Conservation (phyloP, 2,329 filamentous ascomycete species). For the Ascosphaera acerosa region DNA sequence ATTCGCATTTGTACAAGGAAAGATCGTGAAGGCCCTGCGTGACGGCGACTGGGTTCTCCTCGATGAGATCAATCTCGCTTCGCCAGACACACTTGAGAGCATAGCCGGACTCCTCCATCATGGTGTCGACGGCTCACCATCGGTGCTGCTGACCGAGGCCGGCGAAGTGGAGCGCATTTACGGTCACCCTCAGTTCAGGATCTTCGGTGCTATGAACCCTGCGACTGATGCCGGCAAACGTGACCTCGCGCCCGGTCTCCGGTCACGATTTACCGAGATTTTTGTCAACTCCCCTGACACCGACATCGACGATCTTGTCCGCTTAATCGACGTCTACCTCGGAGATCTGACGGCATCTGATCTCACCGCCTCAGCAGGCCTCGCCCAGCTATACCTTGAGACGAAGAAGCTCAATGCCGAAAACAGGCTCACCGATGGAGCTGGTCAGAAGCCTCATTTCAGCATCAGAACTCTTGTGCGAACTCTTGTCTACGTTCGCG, state of each 20-base stretch:
- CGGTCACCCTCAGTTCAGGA: constrained; percentile 77
- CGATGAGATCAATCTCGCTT: constrained; percentile 92
- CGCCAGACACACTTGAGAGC: constrained; percentile 80
- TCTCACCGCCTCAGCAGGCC: constrained; percentile 49
- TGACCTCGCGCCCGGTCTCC: constrained; percentile 65
- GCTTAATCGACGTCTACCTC: constrained; percentile 72
- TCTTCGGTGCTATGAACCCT: constrained; percentile 98
- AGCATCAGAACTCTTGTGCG: constrained; percentile 84
- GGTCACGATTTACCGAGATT: constrained; percentile 84
- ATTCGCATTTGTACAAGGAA: constrained; percentile 89
- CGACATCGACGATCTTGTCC: constrained; percentile 62
- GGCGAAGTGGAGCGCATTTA: constrained; percentile 75
- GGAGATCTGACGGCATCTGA: constrained; percentile 45
- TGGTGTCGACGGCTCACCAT: constrained; percentile 45
- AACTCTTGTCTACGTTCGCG: constrained; percentile 64
- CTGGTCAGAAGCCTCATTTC: constrained; percentile 89
- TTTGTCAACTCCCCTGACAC: constrained; percentile 81
- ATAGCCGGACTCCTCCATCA: constrained; percentile 67
- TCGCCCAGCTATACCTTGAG: constrained; percentile 67
- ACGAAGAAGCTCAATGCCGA: constrained; percentile 59
- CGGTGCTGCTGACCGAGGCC: constrained; percentile 73
- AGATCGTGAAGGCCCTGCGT: constrained; percentile 80
- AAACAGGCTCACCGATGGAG: constrained; percentile 76
- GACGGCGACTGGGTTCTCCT: constrained; percentile 94
- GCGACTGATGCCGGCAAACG: constrained; percentile 94